Evolutionary conservation across 805 yeast species (phyloP), one percentile per base, ranked within the genome.

Genomic region (Metschnikowia gruessii): DNA sequence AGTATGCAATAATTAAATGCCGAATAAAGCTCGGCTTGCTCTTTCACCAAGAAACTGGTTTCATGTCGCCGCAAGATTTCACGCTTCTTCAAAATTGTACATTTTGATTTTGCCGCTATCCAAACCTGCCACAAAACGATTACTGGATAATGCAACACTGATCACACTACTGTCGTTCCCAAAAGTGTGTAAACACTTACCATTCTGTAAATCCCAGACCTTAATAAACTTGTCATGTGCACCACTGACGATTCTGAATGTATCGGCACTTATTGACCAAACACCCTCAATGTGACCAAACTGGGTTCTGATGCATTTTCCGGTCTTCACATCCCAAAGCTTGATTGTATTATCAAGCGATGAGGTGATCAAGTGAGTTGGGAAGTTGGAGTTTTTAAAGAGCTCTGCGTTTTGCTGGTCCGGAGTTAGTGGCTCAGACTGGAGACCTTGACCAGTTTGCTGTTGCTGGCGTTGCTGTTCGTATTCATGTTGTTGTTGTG

Each of bases 241-340:
- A 1, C 98, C 98, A 58, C 94, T 83, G 10, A 92, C 87, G 37
- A 94, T 87, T 55, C 99, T 78, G 74, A 94, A 94, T 33, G 91
- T 90, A 69, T 94, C 98, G 0, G 97, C 96, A 15, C 94, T 89
- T 46, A 94, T 85, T 36, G 92, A 89, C 97, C 98, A 92, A 16
- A 94, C 96, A 18, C 99, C 99, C 66, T 94, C 98, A 45, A 92
- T 89, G 62, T 94, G 99, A 2, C 99, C 99, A 70, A 92, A 94
- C 65, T 94, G 92, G 0, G 99, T 94, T 48, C 97, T 76, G 10
- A 90, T 80, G 61, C 98, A 92, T 63, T 82, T 80, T 3, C 97
- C 97, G 1, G 94, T 81, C 51, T 74, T 74, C 26, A 90, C 85
- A 56, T 89, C 95, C 97, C 97, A 91, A 40, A 92, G 65, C 63